phyloP scores from a whole-genome alignment of 1,284 basidiomycete species.

The Coniferiporia sulphurascens region DNA sequence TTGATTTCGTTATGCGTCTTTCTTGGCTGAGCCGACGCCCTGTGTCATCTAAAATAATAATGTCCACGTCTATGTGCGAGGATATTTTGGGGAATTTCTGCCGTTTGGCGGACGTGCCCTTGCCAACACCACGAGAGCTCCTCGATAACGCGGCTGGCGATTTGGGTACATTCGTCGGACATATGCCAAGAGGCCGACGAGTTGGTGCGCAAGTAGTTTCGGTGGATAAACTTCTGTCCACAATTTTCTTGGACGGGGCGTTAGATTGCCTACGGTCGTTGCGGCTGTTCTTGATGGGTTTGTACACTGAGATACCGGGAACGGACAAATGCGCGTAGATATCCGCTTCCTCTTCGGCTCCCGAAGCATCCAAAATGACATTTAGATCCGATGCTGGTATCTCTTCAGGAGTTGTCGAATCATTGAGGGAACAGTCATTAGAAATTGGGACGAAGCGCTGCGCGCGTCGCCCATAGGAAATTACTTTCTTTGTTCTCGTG shows the following conservation, averaged over 20 bases:
- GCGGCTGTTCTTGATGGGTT: neutral
- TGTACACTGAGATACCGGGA: neutral
- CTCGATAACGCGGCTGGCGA: conserved; percentile 33
- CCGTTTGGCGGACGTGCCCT: conserved; percentile 28
- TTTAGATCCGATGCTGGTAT: neutral
- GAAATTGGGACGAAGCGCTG: conserved; percentile 15
- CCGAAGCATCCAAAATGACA: neutral
- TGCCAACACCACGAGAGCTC: conserved; percentile 26
- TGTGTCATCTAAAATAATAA: conserved; percentile 54
- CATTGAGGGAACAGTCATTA: neutral
- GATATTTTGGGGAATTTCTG: conserved; percentile 32
- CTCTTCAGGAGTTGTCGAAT: neutral
- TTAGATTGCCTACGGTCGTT: neutral
- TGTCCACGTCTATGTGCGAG: conserved; percentile 58
- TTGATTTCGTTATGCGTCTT: conserved; percentile 28
- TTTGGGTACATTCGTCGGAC: conserved; percentile 37
- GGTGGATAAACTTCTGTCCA: conserved; percentile 4
- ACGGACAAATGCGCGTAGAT: neutral
- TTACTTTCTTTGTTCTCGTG: conserved; percentile 17
- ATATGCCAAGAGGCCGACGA: conserved; percentile 39
- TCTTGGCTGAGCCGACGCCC: conserved; percentile 57
- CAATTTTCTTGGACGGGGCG: neutral
- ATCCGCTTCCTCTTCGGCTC: neutral
- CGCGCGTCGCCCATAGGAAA: conserved; percentile 16
- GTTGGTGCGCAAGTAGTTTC: conserved; percentile 24